phyloP scores from a whole-genome alignment of 2,329 filamentous ascomycete species.

The Cytospora chrysosperma region DNA sequence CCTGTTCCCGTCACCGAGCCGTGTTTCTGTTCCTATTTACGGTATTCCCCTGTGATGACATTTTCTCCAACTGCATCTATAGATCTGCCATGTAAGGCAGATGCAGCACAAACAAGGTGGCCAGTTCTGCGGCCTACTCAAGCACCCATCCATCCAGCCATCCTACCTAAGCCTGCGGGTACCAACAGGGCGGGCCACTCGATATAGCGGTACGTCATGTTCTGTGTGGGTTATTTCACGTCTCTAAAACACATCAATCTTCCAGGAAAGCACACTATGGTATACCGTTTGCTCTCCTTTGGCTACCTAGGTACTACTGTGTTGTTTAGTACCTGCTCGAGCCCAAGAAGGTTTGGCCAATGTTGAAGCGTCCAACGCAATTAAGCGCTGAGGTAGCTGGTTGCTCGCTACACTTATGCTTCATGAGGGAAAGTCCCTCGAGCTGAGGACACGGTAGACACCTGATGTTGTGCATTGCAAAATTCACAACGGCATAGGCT shows the following conservation, averaged over 20 bases:
- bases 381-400: no score
- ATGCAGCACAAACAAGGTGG: slow-evolving; percentile 14
- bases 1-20: background rate
- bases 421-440: background rate
- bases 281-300: background rate
- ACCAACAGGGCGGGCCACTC: background rate
- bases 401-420: no score
- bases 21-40: no score
- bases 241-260: background rate
- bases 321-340: background rate
- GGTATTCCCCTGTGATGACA: background rate
- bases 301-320: background rate
- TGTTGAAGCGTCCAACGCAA: background rate
- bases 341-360: background rate
- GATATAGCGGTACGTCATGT: background rate
- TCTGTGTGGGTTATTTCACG: background rate
- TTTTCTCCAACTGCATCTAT: background rate
- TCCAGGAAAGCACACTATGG: background rate
- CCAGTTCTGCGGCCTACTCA: slow-evolving; percentile 13
- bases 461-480: background rate
- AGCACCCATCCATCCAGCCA: background rate
- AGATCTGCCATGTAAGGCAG: background rate
- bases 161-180: background rate
- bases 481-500: background rate
- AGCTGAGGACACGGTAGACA: background rate